Conservation (phyloP, 345 rosid species). For the Gossypium herbaceum region DNA sequence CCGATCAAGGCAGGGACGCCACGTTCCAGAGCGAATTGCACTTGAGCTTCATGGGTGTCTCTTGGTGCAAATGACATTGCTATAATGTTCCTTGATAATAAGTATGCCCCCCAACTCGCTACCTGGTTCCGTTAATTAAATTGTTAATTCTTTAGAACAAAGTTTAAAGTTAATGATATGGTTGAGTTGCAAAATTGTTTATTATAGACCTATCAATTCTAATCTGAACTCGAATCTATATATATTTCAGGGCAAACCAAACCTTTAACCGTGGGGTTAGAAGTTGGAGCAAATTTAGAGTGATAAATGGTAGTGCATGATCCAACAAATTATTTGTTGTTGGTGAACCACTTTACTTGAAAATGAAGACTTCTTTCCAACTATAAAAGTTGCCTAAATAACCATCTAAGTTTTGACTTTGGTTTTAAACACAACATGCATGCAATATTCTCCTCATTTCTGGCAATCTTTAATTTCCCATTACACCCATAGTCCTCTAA, state of each 20-base stretch:
- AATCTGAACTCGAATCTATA: too few species aligned
- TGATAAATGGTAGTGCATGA: too few species aligned
- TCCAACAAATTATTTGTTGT: slow-evolving; percentile 8
- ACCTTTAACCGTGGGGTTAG: too few species aligned
- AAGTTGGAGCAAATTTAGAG: too few species aligned
- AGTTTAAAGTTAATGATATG: not conserved
- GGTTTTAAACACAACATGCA: not conserved
- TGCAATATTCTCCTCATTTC: slow-evolving; percentile 2
- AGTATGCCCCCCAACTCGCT: slow-evolving; percentile 94
- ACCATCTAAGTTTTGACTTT: not conserved
- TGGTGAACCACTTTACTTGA: slow-evolving; percentile 25
- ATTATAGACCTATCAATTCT: too few species aligned
- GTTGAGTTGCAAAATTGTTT: too few species aligned
- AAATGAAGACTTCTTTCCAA: slow-evolving; percentile 3
- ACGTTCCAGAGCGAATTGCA: slow-evolving; percentile 86
- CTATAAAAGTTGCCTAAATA: not conserved
- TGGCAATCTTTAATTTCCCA: not conserved
- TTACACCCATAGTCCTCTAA: not conserved
- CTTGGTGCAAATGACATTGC: slow-evolving; percentile 92
- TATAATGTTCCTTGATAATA: slow-evolving; percentile 60
- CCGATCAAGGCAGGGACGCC: slow-evolving; percentile 97
- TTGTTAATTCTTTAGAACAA: not conserved
- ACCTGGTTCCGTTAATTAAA: slow-evolving; percentile 39
- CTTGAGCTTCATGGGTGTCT: slow-evolving; percentile 93
- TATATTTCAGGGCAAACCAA: too few species aligned